Conservation (phyloP, 2,329 filamentous ascomycete species). For the Diaporthe vaccinii region DNA sequence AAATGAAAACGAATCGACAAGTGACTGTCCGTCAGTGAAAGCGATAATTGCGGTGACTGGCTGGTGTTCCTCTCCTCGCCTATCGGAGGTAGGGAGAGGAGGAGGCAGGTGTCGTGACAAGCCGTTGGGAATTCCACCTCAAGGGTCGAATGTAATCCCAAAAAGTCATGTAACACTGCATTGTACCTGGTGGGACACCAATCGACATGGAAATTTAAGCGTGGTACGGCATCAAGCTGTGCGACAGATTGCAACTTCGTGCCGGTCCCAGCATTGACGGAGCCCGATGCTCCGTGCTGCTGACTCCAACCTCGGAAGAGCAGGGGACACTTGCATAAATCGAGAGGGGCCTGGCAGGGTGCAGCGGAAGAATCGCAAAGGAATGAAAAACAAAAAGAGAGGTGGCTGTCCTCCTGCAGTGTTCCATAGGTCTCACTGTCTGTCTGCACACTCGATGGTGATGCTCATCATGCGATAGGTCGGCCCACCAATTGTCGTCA, state of each 20-base stretch:
- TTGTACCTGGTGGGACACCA: not conserved
- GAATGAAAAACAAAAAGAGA: not conserved
- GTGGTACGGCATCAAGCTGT: not conserved
- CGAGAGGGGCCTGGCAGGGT: not conserved
- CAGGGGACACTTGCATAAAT: not conserved
- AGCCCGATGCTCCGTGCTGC: constrained; percentile 17
- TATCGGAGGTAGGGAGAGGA: not conserved
- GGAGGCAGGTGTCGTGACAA: not conserved
- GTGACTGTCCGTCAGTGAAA: not conserved
- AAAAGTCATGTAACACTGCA: not conserved
- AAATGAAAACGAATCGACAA: not conserved
- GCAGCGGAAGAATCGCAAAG: not conserved
- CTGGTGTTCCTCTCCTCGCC: too few species aligned
- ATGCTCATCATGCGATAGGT: not conserved
- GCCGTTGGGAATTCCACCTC: not conserved
- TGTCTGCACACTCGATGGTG: not conserved
- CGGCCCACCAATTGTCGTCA: not conserved
- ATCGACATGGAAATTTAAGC: not conserved
- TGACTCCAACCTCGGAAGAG: not conserved
- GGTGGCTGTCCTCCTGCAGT: not conserved
- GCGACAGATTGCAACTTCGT: not conserved
- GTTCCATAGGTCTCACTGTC: not conserved
- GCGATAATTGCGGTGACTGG: not conserved
- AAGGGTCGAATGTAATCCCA: not conserved
- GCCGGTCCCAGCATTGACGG: not conserved